phyloP scores from a whole-genome alignment of 2,329 filamentous ascomycete species.

The Ambrosiella beaveri region DNA sequence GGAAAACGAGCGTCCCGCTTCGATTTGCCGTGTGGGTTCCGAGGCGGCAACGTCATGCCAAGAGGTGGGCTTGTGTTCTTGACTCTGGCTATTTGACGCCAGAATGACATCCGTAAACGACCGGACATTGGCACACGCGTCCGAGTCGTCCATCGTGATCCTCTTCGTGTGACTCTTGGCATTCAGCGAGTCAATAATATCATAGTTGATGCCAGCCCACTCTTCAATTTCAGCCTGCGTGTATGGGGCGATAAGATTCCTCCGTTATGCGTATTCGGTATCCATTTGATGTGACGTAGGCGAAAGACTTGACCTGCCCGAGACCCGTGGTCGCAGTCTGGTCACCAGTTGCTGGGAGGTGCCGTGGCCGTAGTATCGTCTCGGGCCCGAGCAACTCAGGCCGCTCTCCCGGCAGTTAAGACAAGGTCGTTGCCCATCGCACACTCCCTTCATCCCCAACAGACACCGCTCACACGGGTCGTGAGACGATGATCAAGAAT shows the following conservation, averaged over 20 bases:
- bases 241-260: not conserved
- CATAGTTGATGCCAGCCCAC: not conserved
- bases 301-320: not conserved
- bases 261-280: not conserved
- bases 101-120: not conserved
- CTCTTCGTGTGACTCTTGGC: too few relatives aligned
- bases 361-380: not conserved
- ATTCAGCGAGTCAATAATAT: not conserved
- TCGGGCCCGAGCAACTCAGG: not conserved
- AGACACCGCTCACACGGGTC: too few relatives aligned
- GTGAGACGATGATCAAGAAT: too few relatives aligned
- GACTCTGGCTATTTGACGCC: not conserved
- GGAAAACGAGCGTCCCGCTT: not conserved
- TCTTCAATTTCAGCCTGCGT: not conserved
- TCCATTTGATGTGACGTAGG: not conserved
- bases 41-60: not conserved
- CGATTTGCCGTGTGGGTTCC: not conserved
- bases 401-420: not conserved
- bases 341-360: not conserved
- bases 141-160: too few relatives aligned
- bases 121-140: too few relatives aligned
- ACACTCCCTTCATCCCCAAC: not conserved
- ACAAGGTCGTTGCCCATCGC: slow-evolving; percentile 1
- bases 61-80: not conserved
- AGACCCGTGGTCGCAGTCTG: not conserved